Conservation (phyloP, 2,329 filamentous ascomycete genomes). For the Boeremia lycopersici region DNA sequence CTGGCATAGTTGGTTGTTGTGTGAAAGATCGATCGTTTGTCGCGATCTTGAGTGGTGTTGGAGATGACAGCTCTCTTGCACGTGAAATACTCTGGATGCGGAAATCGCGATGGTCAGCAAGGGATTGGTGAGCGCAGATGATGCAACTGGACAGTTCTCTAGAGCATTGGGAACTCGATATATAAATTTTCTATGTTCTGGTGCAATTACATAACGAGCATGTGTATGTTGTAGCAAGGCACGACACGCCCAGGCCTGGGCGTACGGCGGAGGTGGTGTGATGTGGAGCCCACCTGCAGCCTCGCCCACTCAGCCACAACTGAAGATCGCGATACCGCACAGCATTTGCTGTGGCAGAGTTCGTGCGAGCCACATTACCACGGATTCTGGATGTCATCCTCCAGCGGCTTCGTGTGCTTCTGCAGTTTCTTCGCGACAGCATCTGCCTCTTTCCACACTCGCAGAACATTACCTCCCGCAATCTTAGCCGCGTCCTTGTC, state of each 20-base stretch:
- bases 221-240: conserved; percentile 1
- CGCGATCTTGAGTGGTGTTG: neutral
- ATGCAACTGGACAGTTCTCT: neutral
- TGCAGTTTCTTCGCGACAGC: conserved; percentile 71
- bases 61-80: neutral
- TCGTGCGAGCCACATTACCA: conserved; percentile 13
- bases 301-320: conserved; percentile 10
- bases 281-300: conserved; percentile 16
- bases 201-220: conserved; percentile 9
- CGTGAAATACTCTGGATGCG: conserved; percentile 7
- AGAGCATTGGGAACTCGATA: neutral
- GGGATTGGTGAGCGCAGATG: neutral
- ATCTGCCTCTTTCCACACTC: conserved; percentile 84
- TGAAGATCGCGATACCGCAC: neutral
- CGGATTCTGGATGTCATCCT: conserved; percentile 48
- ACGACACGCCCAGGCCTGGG: conserved; percentile 26
- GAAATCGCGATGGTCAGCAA: neutral
- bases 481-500: conserved; percentile 76
- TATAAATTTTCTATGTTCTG: conserved; percentile 8
- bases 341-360: neutral
- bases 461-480: conserved; percentile 78
- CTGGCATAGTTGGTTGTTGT: conserved; percentile 20
- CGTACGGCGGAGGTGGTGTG: conserved; percentile 26
- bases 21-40: neutral
- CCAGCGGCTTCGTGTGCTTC: conserved; percentile 50